Base-by-base conservation (phyloP, 2,329 filamentous ascomycete species). In the Grosmannia serpens region DNA sequence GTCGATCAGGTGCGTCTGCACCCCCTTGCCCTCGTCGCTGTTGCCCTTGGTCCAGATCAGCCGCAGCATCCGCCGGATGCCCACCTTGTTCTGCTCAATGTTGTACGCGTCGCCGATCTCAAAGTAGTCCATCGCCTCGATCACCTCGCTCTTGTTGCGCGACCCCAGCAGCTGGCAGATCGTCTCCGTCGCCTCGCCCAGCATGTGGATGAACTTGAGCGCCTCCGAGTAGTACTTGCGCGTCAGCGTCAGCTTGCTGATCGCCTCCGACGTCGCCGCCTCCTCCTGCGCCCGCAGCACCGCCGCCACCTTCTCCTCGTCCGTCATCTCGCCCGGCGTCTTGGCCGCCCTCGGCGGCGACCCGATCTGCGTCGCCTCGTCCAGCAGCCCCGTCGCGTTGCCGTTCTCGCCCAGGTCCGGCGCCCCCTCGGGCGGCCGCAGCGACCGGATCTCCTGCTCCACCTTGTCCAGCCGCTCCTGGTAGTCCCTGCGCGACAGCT, bases 41-140 rank as follows among this genome's bases (percentile, higher is more conserved):
- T 97, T 99, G 65, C 94, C 92, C 74, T 99, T 99, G 63, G 94
- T 99, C 94, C 94, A 99, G 70, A 99, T 99, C 24, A 99, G 79
- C 57, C 92, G 86, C 62, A 99, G 79, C 94, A 99, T 99, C 59
- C 91, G 87, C 60, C 92, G 84, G 67, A 99, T 97, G 59, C 95
- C 94, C 46, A 87, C 75, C 70, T 95, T 91, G 68, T 95, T 91
- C 64, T 94, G 89, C 70, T 96, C 89, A 60, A 99, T 87, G 70
- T 95, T 94, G 78, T 97, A 97, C 7, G 91, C 92, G 70, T 99
- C 91, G 51, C 94, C 87, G 51, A 96, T 84, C 65, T 95, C 91
- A 65, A 99, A 95, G 73, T 95, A 99, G 70, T 99, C 94, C 85
- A 99, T 99, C 20, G 95, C 94, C 71, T 99, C 95, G 62, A 99